Base-by-base conservation (phyloP, 164 flowering plant species). In the Sedum album region DNA sequence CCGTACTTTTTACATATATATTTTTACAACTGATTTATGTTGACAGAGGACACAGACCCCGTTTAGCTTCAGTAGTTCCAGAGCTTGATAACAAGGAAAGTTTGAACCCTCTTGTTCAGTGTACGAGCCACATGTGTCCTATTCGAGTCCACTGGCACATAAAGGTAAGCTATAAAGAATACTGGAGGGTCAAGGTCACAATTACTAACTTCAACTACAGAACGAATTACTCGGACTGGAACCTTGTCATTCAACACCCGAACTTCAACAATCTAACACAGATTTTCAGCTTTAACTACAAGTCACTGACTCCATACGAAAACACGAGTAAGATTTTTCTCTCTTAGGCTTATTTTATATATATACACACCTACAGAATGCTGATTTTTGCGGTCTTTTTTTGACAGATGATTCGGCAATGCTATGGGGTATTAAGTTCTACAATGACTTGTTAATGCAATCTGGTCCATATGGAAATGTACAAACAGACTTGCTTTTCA, bases 51-150 rank as follows among this genome's bases (percentile, higher is more conserved):
- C 14, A 41, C 46, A 41, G 15, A 41, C 15, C 46, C 9, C 46
- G 11, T 41, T 41, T 41, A 15, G 46, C 46, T 7, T 41, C 46
- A 41, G 9, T 41, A 41, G 46, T 41, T 2, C 15, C 46, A 41
- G 6, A 11, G 14, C 46, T 2, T 11, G 46, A 4, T 41, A 41
- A 0, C 46, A 41, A 41, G 46, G 46, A 41, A 0, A 41, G 46
- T 7, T 41, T 41, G 46, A 23, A 78, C 2, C 90, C 92, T 64
- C 78, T 88, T 21, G 82, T 91, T 55, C 93, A 84, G 76, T 91
- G 97, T 76, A 87, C 95, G 0, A 81, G 73, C 68, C 97, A 91
- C 69, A 90, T 90, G 97, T 90, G 97, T 67, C 97, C 94, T 1
- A 76, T 90, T 28, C 82, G 92, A 20, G 77, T 91, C 33, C 97